Percentiles rank a stretch among this genome's conserved stretches.
phyloP scores from a whole-genome alignment of 1,284 basidiomycete species.

The Golubevia sp. region DNA sequence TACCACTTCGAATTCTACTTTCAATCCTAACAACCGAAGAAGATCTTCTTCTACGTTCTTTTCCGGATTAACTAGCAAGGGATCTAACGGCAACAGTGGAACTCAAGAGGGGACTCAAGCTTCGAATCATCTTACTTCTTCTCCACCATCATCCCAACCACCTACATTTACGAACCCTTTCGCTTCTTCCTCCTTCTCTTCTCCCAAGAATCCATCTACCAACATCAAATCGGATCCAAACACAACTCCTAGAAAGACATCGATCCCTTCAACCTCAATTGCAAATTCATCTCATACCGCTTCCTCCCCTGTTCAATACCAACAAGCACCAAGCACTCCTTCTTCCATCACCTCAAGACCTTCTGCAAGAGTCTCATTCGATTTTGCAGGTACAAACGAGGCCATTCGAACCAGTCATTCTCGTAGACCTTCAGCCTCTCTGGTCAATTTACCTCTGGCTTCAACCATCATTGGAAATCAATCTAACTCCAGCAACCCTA shows the following conservation, averaged over 20 bases:
- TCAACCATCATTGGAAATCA: no score
- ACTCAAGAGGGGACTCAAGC: not conserved
- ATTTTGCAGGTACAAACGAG: not conserved
- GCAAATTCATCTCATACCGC: no score
- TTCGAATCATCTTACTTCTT: not conserved
- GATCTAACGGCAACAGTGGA: not conserved
- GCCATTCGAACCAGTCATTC: not conserved
- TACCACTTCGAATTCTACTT: not conserved
- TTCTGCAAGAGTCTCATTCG: not conserved
- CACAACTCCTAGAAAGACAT: not conserved
- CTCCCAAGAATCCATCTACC: not conserved
- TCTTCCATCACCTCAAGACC: not conserved
- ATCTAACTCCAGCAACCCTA: no score
- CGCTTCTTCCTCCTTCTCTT: not conserved
- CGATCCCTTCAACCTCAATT: not conserved
- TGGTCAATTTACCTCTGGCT: not conserved
- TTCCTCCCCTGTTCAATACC: not conserved
- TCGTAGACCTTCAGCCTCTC: not conserved
- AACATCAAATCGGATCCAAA: not conserved
- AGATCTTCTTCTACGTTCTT: not conserved
- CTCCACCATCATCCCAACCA: not conserved
- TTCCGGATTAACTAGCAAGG: not conserved
- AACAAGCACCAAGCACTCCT: not conserved
- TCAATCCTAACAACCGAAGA: not conserved
- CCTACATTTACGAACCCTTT: not conserved